Percentiles rank a stretch among this genome's conserved stretches.
These are phyloP conservation scores for Physcomitrellopsis africana DNA, from an alignment of 225 moss, liverwort and hornwort genomes.

Conservation along the genomic window DNA sequence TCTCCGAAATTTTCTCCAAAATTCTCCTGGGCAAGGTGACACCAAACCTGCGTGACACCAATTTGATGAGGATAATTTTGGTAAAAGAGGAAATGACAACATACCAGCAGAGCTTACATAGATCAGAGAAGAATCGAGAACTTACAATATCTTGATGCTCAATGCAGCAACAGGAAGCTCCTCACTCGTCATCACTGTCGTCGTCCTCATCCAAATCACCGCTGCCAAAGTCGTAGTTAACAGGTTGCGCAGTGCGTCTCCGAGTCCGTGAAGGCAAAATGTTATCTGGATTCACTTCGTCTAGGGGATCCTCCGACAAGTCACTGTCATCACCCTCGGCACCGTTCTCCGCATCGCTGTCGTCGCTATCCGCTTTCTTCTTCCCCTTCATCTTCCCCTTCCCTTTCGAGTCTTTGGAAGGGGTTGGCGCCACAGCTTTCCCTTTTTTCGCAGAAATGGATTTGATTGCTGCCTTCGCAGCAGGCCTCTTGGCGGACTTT, in stretches of 20 bases:
- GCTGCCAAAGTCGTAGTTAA: conserved; percentile 58
- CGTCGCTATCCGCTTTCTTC: conserved; percentile 45
- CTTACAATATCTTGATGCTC: conserved; percentile 31
- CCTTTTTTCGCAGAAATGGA: conserved; percentile 50
- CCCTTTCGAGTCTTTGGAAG: conserved; percentile 51
- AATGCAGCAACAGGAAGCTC: conserved; percentile 6
- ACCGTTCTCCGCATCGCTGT: conserved; percentile 51
- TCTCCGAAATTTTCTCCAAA: conserved; percentile 29
- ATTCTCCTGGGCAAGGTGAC: conserved; percentile 36
- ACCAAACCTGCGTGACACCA: conserved; percentile 28
- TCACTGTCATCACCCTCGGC: conserved; percentile 61
- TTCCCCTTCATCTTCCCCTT: conserved; percentile 65
- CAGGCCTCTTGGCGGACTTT: conserved; percentile 33
- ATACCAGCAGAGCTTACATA: not conserved
- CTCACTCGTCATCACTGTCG: conserved; percentile 58
- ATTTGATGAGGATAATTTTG: conserved; percentile 16
- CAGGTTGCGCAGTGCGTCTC: conserved; percentile 63
- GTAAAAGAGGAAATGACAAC: not conserved
- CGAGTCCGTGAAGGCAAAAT: conserved; percentile 67
- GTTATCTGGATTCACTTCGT: conserved; percentile 73
- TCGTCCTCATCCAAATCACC: conserved; percentile 68
- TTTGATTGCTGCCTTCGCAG: conserved; percentile 37
- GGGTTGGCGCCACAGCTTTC: conserved; percentile 34
- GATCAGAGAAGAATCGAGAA: not conserved
- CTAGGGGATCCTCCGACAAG: conserved; percentile 69